Evolutionary conservation across 1,139 yeast species (phyloP).

Genomic region (Tardiomyces blankii): DNA sequence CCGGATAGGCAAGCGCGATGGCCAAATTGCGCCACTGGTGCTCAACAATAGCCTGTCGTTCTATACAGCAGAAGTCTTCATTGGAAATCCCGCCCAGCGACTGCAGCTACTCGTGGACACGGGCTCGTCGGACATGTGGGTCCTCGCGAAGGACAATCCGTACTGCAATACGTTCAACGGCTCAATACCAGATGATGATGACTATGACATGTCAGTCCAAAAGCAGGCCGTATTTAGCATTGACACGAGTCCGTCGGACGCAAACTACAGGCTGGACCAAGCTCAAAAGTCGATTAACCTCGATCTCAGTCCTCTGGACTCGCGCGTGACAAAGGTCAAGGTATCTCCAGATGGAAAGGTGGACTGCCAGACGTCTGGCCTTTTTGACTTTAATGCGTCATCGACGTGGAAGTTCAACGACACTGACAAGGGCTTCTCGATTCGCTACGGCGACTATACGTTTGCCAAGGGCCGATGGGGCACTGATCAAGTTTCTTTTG

Average conservation of each 20-base stretch:
- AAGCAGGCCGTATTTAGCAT: neutral
- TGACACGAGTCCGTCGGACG: neutral
- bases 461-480: conserved; percentile 40
- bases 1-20: neutral
- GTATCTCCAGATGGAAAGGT: conserved; percentile 24
- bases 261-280: too few species aligned
- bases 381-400: neutral
- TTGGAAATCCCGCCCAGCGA: conserved; percentile 31
- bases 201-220: neutral
- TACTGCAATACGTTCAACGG: conserved; percentile 7
- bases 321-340: neutral
- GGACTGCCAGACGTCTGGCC: neutral
- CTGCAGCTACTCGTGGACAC: conserved; percentile 31
- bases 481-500: conserved; percentile 30
- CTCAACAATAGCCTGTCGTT: conserved; percentile 11
- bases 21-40: neutral
- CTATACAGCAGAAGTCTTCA: conserved; percentile 27
- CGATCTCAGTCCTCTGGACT: neutral
- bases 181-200: neutral
- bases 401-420: neutral
- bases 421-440: conserved; percentile 11
- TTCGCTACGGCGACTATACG: conserved; percentile 18
- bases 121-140: conserved; percentile 35
- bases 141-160: conserved; percentile 14
- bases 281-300: neutral